Base-by-base conservation (phyloP, 2,329 filamentous ascomycete genomes). In the Colletotrichum ledebouriae region DNA sequence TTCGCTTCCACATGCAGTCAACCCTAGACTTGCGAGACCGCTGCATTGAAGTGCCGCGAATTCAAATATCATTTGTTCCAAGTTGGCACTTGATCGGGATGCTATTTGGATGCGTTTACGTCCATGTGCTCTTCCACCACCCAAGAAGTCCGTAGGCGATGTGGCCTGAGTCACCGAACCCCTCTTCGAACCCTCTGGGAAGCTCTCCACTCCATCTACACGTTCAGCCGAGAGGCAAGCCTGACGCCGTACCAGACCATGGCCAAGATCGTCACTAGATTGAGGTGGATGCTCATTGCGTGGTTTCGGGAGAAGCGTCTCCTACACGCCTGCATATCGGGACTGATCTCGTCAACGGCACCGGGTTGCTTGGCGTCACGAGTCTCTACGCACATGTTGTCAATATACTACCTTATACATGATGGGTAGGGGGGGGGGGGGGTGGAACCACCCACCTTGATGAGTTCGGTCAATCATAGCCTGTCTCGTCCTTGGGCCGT, bases 271-370 rank as follows among this genome's bases (percentile, higher is more conserved):
- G 76, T 74, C 11, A 82, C 69, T 29, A 82, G 67, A 59, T 83
- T 83, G 9, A 82, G 65, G 41, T 83, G 80, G 57, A 82, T 82
- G 60, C 77, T 79, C 78, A 81, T 82, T 20, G 80, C 79, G 62
- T 82, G 81, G 6, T 74, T 76, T 1, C 72, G 73, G 0, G 72
- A 75, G 37, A 82, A 83, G 1, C 66, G 68, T 66, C 70, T 78
- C 15, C 76, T 79, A 1, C 76, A 59, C 3, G 59, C 67, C 25
- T 72, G 71, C 74, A 76, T 76, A 42, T 76, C 75, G 0, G 69
- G 67, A 34, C 72, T 76, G 0, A 42, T 42, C 20, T 73, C 60
- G 33, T 62, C 44, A 6, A 58, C 25, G 1, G 44, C 53, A 17
- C 13, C 61, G 2, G 63, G 52, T 6, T 68, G 71, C 15, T 33